Percentiles rank a stretch among this genome's conserved stretches.
Conservation (phyloP, 805 yeast species). For the Yamadazyma laniorum region DNA sequence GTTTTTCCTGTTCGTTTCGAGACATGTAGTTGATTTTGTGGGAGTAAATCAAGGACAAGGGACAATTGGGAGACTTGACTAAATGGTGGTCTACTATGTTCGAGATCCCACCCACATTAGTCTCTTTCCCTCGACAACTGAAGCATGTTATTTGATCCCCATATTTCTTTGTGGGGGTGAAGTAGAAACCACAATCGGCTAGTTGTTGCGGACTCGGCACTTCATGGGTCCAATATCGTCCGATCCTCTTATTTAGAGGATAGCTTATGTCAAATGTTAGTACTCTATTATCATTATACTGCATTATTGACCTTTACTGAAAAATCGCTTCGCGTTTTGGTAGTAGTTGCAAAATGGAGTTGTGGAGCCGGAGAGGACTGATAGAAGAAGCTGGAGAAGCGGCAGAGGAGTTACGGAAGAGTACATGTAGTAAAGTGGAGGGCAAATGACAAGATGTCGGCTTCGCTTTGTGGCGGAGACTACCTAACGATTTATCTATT, state of each 20-base stretch:
- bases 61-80: constrained; percentile 19
- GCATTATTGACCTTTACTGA: constrained; percentile 13
- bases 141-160: constrained; percentile 57
- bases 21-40: constrained; percentile 12
- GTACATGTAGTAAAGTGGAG: too few species aligned
- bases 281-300: constrained; percentile 21
- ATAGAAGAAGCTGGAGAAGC: not conserved
- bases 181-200: constrained; percentile 62
- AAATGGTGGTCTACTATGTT: constrained; percentile 21
- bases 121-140: constrained; percentile 46
- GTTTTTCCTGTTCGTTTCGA: constrained; percentile 1
- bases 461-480: too few species aligned
- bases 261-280: constrained; percentile 19
- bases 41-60: constrained; percentile 16
- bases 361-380: too few species aligned
- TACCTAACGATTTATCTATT: too few species aligned
- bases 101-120: constrained; percentile 18
- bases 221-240: constrained; percentile 21
- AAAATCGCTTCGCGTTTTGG: not conserved
- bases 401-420: not conserved
- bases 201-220: constrained; percentile 23
- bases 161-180: constrained; percentile 46
- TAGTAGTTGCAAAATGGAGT: constrained; percentile 2
- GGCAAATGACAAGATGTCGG: not conserved
- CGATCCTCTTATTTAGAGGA: constrained; percentile 14